Evolutionary conservation across 2,329 filamentous ascomycete species (phyloP).

Genomic region (Colletotrichum truncatum): DNA sequence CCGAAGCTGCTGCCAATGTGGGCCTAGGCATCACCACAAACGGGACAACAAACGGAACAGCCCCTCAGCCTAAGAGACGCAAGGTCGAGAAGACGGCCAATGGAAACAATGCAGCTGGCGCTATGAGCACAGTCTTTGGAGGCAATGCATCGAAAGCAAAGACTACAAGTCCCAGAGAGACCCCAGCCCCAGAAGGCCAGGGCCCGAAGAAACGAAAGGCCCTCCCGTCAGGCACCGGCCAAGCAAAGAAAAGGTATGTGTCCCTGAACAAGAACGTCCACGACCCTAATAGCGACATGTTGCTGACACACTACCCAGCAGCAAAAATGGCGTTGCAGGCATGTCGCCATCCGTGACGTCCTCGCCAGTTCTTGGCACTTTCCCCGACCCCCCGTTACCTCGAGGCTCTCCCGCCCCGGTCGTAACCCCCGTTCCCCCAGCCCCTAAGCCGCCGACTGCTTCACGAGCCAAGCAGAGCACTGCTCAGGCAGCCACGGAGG

Average conservation of each 20-base stretch:
- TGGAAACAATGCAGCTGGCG: constrained; percentile 65
- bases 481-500: constrained; percentile 67
- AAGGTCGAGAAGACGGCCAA: constrained; percentile 77
- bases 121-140: constrained; percentile 68
- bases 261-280: background rate
- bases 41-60: constrained; percentile 56
- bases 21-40: constrained; percentile 74
- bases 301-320: constrained; percentile 33
- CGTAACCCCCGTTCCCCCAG: constrained; percentile 2
- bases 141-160: constrained; percentile 63
- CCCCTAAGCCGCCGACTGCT: constrained; percentile 56
- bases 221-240: constrained; percentile 71
- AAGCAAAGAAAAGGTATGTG: constrained; percentile 78
- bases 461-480: constrained; percentile 82
- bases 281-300: background rate
- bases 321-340: constrained; percentile 51
- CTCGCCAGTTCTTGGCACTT: constrained; percentile 77
- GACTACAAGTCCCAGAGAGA: constrained; percentile 73
- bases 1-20: constrained; percentile 58
- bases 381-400: constrained; percentile 67
- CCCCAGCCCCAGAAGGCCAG: constrained; percentile 67
- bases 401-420: constrained; percentile 69
- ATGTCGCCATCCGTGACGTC: constrained; percentile 78
- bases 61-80: constrained; percentile 76
- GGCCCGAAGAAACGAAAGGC: constrained; percentile 78